Conservation (phyloP, 257 asterid species). For the Solanum virginianum region DNA sequence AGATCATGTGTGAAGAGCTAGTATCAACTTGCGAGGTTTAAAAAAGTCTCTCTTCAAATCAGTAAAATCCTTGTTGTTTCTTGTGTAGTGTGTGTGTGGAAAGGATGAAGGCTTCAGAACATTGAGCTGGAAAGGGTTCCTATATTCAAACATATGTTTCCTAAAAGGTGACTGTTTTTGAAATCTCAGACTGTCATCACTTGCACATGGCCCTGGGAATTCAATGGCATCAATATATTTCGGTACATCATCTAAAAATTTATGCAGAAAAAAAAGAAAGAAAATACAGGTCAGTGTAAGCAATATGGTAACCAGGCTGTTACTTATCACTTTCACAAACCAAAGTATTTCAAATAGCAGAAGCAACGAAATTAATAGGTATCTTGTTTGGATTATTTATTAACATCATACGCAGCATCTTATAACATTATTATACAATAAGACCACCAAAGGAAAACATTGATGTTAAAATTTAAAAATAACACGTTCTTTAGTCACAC, state of each 20-base stretch:
- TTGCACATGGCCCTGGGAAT: constrained; percentile 12
- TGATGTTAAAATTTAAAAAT: not conserved
- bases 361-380: not conserved
- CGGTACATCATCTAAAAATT: too few species aligned
- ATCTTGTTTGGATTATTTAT: not conserved
- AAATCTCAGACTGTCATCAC: constrained; percentile 10
- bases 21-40: too few species aligned
- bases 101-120: constrained; percentile 12
- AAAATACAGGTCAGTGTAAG: not conserved
- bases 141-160: constrained; percentile 14
- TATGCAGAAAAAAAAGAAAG: too few species aligned
- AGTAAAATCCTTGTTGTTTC: not conserved
- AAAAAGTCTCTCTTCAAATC: too few species aligned
- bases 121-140: constrained; percentile 3
- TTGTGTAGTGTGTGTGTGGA: too few species aligned
- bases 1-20: not conserved
- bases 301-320: not conserved
- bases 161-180: constrained; percentile 18
- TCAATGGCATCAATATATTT: constrained; percentile 19
- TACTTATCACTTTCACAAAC: not conserved
- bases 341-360: not conserved
- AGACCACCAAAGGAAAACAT: not conserved
- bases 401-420: not conserved
- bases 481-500: not conserved
- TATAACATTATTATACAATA: not conserved